Conservation (phyloP, 345 rosid species). For the Eucalyptus urophylla region DNA sequence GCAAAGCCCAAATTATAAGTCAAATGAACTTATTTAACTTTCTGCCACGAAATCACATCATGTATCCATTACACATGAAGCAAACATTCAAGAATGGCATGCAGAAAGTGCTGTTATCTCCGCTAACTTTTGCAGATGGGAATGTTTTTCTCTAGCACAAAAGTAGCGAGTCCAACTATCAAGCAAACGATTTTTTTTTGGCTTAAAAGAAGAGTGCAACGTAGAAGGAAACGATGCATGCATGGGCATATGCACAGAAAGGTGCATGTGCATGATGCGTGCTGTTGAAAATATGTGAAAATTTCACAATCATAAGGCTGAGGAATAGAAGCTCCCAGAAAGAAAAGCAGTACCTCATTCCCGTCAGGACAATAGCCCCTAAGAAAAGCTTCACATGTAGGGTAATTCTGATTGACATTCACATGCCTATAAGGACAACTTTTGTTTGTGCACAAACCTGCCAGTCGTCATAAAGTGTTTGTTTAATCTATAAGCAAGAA, state of each 20-base stretch:
- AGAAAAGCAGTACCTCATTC: slow-evolving; percentile 52
- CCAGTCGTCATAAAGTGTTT: background rate
- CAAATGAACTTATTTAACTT: background rate
- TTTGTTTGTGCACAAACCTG: slow-evolving; percentile 86
- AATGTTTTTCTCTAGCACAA: background rate
- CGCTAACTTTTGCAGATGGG: background rate
- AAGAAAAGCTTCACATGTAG: slow-evolving; percentile 76
- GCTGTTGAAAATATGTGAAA: background rate
- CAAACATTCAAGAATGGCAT: background rate
- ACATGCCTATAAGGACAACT: slow-evolving; percentile 88
- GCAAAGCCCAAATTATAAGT: background rate
- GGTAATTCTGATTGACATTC: slow-evolving; percentile 73
- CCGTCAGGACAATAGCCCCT: slow-evolving; percentile 93
- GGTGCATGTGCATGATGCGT: background rate
- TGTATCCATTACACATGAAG: background rate
- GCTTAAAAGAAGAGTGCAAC: background rate
- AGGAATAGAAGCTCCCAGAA: background rate
- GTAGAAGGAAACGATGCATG: background rate
- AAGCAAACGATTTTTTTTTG: background rate
- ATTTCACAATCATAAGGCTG: background rate
- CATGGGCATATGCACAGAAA: background rate
- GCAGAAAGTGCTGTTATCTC: background rate
- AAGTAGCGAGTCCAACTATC: background rate
- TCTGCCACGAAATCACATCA: background rate
- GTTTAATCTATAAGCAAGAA: background rate